These are phyloP conservation scores for Clonostachys chloroleuca DNA, from an alignment of 2,329 filamentous ascomycete genomes.

Conservation along the genomic window DNA sequence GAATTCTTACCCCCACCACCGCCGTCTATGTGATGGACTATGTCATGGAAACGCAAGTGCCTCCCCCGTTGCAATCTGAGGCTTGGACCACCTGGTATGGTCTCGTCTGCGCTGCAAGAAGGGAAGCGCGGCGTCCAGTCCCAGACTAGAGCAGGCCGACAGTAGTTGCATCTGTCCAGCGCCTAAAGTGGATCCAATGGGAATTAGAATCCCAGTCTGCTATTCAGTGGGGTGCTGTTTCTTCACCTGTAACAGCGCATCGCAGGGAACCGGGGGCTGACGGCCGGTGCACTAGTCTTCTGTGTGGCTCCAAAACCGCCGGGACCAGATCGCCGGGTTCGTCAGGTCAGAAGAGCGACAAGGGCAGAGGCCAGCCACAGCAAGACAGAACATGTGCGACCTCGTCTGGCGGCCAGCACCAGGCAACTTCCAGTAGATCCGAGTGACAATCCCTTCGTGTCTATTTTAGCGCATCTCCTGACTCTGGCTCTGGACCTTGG, in stretches of 20 bases:
- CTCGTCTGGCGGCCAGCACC: too few relatives aligned
- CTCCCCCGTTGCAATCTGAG: too few relatives aligned
- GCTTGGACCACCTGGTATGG: neutral
- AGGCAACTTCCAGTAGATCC: too few relatives aligned
- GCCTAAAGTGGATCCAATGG: neutral
- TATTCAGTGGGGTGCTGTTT: neutral
- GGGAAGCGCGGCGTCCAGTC: neutral
- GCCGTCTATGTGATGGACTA: too few relatives aligned
- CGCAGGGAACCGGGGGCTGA: neutral
- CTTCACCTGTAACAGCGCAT: neutral
- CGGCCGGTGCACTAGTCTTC: neutral
- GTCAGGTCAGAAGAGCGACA: too few relatives aligned
- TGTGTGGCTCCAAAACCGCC: constrained; percentile 3
- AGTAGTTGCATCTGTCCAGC: neutral
- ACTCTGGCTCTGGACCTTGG: too few relatives aligned
- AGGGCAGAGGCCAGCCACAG: too few relatives aligned
- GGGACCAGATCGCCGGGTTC: constrained; percentile 3
- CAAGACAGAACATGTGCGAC: too few relatives aligned
- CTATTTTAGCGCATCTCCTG: too few relatives aligned
- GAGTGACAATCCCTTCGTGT: too few relatives aligned
- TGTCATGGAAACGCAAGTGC: too few relatives aligned
- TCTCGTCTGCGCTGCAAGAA: neutral
- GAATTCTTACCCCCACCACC: too few relatives aligned
- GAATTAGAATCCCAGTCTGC: neutral
- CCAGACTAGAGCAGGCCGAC: neutral